These are phyloP conservation scores for Mycogone perniciosa DNA, from an alignment of 2,329 filamentous ascomycete species.

Conservation along the genomic window DNA sequence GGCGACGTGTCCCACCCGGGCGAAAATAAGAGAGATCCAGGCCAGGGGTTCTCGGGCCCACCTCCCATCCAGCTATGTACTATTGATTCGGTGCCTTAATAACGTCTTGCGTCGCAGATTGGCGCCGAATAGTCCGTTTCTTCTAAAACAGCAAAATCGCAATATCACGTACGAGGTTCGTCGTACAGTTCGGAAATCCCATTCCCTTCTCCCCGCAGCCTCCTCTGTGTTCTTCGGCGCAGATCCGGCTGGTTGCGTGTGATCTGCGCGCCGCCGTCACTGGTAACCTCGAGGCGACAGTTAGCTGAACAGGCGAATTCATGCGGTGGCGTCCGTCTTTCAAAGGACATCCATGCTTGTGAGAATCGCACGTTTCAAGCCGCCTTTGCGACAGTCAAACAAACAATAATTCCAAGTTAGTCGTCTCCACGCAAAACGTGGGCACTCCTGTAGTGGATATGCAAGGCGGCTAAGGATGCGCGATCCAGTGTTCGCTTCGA, in stretches of 20 bases:
- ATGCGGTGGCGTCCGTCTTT: neutral
- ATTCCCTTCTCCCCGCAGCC: neutral
- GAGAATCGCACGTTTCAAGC: neutral
- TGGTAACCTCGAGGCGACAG: neutral
- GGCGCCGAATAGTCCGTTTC: slow-evolving; percentile 9
- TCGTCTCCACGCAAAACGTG: neutral
- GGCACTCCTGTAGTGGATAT: neutral
- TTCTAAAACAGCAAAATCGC: neutral
- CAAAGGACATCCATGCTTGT: neutral
- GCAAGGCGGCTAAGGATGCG: too few relatives aligned
- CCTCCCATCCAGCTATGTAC: neutral
- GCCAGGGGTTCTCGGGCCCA: neutral
- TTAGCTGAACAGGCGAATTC: too few relatives aligned
- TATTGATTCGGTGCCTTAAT: slow-evolving; percentile 3
- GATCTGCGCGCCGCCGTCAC: neutral
- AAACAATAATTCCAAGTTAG: neutral
- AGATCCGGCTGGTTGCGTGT: neutral
- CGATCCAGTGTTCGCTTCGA: too few relatives aligned
- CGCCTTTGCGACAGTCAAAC: neutral
- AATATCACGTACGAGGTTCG: too few relatives aligned
- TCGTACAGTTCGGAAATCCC: too few relatives aligned
- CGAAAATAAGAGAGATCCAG: too few relatives aligned
- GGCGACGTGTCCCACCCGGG: too few relatives aligned
- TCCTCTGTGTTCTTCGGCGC: neutral
- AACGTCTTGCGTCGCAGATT: slow-evolving; percentile 6